Conservation (phyloP, 2,329 filamentous ascomycete genomes). For the Trichoderma atrobrunneum region DNA sequence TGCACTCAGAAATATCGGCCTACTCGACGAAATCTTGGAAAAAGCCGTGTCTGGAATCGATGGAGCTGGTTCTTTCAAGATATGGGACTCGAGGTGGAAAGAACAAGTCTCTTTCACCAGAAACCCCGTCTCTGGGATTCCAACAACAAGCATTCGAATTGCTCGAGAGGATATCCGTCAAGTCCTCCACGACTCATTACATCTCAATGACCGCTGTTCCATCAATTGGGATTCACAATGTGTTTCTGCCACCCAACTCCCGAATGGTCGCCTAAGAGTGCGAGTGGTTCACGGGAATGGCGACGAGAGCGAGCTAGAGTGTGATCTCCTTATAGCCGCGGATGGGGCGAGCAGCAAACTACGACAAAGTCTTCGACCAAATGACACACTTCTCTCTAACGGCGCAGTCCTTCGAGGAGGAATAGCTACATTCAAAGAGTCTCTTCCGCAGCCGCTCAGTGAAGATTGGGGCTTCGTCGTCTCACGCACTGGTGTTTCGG, state of each 20-base stretch:
- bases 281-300: conserved; percentile 7
- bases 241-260: conserved; percentile 24
- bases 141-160: conserved; percentile 38
- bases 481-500: conserved; percentile 38
- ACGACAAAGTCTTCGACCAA: conserved; percentile 37
- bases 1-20: conserved; percentile 34
- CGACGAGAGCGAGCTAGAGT: conserved; percentile 24
- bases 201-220: conserved; percentile 17
- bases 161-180: conserved; percentile 36
- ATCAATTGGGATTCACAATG: conserved; percentile 32
- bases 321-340: conserved; percentile 45
- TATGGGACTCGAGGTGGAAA: conserved; percentile 41
- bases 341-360: conserved; percentile 46
- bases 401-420: conserved; percentile 41
- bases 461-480: conserved; percentile 42
- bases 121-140: conserved; percentile 34
- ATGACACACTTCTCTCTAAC: conserved; percentile 39
- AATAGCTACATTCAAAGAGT: conserved; percentile 35
- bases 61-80: conserved; percentile 35
- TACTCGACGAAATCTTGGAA: conserved; percentile 31
- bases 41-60: conserved; percentile 26
- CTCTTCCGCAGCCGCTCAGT: conserved; percentile 33
- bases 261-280: conserved; percentile 27
- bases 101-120: conserved; percentile 33
- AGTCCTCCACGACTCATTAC: conserved; percentile 32